Conservation (phyloP, 2,329 filamentous ascomycete genomes). For the Penicillium sp. region DNA sequence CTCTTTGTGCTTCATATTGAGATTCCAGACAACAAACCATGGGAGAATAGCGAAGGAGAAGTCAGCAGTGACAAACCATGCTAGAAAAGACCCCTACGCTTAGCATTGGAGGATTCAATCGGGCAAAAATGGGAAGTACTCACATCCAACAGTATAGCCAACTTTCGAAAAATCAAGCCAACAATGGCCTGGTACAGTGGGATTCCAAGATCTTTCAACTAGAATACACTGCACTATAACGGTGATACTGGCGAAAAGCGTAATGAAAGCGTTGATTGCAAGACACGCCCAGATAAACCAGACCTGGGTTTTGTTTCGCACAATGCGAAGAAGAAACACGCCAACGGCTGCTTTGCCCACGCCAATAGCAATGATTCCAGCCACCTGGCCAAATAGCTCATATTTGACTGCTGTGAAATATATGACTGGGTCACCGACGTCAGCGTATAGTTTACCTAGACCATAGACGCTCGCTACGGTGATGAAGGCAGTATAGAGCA, state of each 20-base stretch:
- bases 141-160: conserved; percentile 26
- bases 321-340: conserved; percentile 22
- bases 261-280: conserved; percentile 16
- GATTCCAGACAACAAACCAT: conserved; percentile 47
- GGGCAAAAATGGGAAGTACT: not conserved
- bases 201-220: conserved; percentile 20
- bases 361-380: conserved; percentile 25
- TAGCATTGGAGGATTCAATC: not conserved
- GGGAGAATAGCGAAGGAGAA: conserved; percentile 36
- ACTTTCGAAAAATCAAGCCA: conserved; percentile 27
- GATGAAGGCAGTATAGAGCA: conserved; percentile 22
- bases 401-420: conserved; percentile 26
- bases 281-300: conserved; percentile 21
- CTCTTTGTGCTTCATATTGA: conserved; percentile 49
- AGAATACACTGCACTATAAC: conserved; percentile 21
- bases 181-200: conserved; percentile 14
- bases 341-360: conserved; percentile 23
- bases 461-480: conserved; percentile 18
- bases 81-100: not conserved
- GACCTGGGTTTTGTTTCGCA: conserved; percentile 24
- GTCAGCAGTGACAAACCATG: conserved; percentile 25
- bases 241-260: conserved; percentile 19
- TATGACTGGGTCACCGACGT: conserved; percentile 16
- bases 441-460: conserved; percentile 15
- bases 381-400: conserved; percentile 24